A percentile compares a stretch with the other conserved stretches of the same genome.
These are phyloP conservation scores for Tricholomella constricta DNA, from an alignment of 768 basidiomycete species.

Conservation along the genomic window DNA sequence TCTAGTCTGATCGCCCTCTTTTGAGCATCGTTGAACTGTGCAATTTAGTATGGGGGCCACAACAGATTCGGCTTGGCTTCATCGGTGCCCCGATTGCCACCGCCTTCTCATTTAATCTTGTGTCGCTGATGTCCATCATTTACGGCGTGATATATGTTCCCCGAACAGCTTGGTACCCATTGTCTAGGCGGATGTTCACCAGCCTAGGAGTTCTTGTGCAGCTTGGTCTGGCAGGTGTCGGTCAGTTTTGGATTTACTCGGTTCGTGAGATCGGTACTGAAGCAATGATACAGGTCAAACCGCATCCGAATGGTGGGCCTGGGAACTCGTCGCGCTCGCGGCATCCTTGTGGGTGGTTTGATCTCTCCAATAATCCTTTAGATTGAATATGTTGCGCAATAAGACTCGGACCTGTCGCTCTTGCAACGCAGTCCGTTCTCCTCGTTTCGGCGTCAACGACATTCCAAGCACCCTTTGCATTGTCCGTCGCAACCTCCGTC, in stretches of 20 bases:
- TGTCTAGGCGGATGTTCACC: slow-evolving; percentile 64
- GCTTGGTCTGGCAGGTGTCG: slow-evolving; percentile 83
- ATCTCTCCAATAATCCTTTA: background rate
- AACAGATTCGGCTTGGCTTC: slow-evolving; percentile 79
- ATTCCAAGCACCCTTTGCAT: slow-evolving; percentile 82
- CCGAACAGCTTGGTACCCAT: slow-evolving; percentile 81
- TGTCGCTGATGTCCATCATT: slow-evolving; percentile 58
- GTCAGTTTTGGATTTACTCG: too few relatives aligned
- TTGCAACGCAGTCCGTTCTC: slow-evolving; percentile 90
- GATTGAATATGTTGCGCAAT: background rate
- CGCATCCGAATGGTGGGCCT: slow-evolving; percentile 96
- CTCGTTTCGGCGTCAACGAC: slow-evolving; percentile 73
- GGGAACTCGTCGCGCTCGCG: slow-evolving; percentile 78
- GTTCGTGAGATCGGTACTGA: background rate
- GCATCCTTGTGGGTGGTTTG: slow-evolving; percentile 44
- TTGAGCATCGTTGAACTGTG: background rate
- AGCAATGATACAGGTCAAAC: slow-evolving; percentile 54
- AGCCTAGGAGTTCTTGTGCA: slow-evolving; percentile 67
- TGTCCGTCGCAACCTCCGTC: slow-evolving; percentile 84
- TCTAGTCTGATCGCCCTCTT: background rate
- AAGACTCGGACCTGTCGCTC: slow-evolving; percentile 74
- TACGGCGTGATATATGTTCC: slow-evolving; percentile 67
- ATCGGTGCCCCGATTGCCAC: slow-evolving; percentile 92
- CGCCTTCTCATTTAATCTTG: slow-evolving; percentile 86
- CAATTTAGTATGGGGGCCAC: slow-evolving; percentile 76